phyloP scores from a whole-genome alignment of 176 grass and related monocot species.

The Oropetium thomaeum region DNA sequence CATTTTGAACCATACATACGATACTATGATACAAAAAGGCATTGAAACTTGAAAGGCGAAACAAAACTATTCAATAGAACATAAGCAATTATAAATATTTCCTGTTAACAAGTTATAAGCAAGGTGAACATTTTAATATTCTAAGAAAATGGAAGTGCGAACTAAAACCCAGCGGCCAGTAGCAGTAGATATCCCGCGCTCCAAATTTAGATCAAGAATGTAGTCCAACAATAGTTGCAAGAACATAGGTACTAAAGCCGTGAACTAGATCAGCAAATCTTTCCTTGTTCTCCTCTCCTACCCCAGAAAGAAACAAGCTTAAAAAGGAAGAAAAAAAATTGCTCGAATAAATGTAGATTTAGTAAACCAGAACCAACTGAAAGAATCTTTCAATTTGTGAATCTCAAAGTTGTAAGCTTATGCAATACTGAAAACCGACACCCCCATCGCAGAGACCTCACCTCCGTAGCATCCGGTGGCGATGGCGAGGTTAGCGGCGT shows the following conservation, averaged over 20 bases:
- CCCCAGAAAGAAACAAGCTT: background rate
- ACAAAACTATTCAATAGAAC: background rate
- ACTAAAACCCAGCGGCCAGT: background rate
- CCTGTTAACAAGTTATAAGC: background rate
- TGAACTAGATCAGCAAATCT: background rate
- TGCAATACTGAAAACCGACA: background rate
- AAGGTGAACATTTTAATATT: background rate
- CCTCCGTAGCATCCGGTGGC: constrained; percentile 71
- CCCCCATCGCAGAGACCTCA: constrained; percentile 25
- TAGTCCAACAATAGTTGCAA: background rate
- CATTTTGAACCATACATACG: background rate
- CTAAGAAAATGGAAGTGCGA: background rate
- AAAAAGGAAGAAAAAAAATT: background rate
- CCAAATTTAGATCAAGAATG: background rate
- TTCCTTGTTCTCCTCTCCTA: background rate
- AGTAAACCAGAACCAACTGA: background rate
- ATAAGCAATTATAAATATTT: background rate
- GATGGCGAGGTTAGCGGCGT: constrained; percentile 64
- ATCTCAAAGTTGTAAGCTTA: background rate
- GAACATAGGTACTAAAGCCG: background rate
- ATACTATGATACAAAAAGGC: background rate
- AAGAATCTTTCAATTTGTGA: background rate
- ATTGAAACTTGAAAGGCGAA: background rate
- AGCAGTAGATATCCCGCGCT: too few species aligned
- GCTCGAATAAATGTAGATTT: background rate